Evolutionary conservation across 1,139 yeast genomes (phyloP), one percentile per base, ranked within the genome.

Genomic region (Meyerozyma smithsonii): DNA sequence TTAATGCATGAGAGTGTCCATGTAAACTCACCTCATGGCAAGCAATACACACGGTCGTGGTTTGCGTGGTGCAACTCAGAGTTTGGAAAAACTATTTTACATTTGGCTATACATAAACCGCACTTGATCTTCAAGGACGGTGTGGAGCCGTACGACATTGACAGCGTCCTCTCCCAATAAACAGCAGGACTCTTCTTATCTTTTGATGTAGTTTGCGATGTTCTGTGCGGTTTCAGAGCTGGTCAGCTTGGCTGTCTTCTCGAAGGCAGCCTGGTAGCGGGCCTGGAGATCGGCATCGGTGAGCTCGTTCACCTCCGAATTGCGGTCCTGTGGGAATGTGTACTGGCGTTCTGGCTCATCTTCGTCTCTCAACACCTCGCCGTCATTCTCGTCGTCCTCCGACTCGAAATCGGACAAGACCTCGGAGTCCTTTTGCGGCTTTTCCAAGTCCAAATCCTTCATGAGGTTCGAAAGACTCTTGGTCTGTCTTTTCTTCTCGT

Each of bases 41-140:
- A 39, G 6, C 61, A 59, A 16, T 83, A 60, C 52, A 84, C 95
- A 0, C 66, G 95, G 43, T 75, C 90, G 2, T 88, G 96, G 96
- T 89, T 89, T 64, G 85, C 96, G 3, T 89, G 96, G 96, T 87
- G 95, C 51, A 89, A 88, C 56, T 81, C 95, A 1, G 96, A 88
- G 59, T 87, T 88, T 61, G 96, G 92, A 8, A 85, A 84, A 58
- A 84, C 95, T 0, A 81, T 88, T 8, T 57, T 88, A 38, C 81
- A 87, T 53, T 65, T 88, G 48, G 92, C 95, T 0, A 64, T 72
- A 42, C 64, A 85, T 35, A 86, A 84, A 54, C 95, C 95, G 0
- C 78, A 84, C 53, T 63, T 87, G 49, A 74, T 87, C 12, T 82
- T 84, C 55, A 76, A 74, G 38, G 71, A 46, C 46, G 47, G 55